Evolutionary conservation across 257 asterid species (phyloP).

Genomic region (Rhazya stricta): DNA sequence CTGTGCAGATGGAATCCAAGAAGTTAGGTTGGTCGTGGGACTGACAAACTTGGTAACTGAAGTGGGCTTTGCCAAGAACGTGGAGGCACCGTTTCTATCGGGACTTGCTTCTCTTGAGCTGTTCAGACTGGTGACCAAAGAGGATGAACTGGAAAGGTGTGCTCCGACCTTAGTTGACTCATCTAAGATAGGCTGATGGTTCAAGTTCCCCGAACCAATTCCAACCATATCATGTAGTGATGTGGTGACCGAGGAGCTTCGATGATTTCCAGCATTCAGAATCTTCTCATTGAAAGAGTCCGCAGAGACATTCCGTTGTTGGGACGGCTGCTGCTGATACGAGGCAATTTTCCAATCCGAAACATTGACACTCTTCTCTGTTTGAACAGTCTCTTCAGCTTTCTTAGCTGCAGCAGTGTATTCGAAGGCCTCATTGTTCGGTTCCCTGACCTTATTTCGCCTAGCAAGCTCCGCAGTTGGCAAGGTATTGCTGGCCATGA

Average conservation of each 20-base stretch:
- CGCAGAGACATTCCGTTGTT: slow-evolving; percentile 21
- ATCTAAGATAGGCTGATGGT: slow-evolving; percentile 11
- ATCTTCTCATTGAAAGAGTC: slow-evolving; percentile 22
- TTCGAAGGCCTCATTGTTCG: slow-evolving; percentile 11
- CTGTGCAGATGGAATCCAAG: slow-evolving; percentile 46
- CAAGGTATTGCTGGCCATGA: slow-evolving; percentile 42
- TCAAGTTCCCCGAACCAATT: slow-evolving; percentile 20
- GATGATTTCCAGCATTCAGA: slow-evolving; percentile 21
- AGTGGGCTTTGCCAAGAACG: slow-evolving; percentile 26
- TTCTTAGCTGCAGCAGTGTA: slow-evolving; percentile 8
- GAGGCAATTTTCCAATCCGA: slow-evolving; percentile 35
- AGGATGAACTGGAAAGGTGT: slow-evolving; percentile 52
- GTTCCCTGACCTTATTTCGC: slow-evolving; percentile 40
- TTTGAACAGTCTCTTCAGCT: slow-evolving; percentile 10
- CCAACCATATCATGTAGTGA: slow-evolving; percentile 51
- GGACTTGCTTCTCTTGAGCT: slow-evolving; percentile 76
- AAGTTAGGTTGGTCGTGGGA: slow-evolving; percentile 19
- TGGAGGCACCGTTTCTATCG: slow-evolving; percentile 36
- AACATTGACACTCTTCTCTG: slow-evolving; percentile 11
- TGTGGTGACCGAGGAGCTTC: slow-evolving; percentile 21
- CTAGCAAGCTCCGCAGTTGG: slow-evolving; percentile 34
- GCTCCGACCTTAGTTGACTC: slow-evolving; percentile 25
- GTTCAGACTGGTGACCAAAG: slow-evolving; percentile 63
- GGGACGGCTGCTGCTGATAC: slow-evolving; percentile 19
- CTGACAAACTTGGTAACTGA: slow-evolving; percentile 20